Percentiles rank a stretch among this genome's conserved stretches.
Conservation (phyloP, 1,284 basidiomycete genomes). For the Apiotrichum akiyoshidainum region DNA sequence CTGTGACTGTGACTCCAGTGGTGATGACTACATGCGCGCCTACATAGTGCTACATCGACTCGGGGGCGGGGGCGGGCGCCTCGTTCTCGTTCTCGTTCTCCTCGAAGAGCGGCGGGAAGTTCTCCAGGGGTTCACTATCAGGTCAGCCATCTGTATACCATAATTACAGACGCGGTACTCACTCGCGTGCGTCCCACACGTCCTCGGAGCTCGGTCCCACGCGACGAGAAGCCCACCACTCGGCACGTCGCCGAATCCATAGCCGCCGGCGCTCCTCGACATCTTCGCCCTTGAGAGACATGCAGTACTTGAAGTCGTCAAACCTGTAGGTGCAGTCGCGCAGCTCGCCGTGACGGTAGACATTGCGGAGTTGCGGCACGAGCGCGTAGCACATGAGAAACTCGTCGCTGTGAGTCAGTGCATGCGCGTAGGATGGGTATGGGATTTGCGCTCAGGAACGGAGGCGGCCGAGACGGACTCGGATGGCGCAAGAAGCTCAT, state of each 20-base stretch:
- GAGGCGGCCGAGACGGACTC: no score
- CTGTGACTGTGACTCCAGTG: neutral
- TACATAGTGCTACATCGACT: neutral
- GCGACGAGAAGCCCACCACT: conserved; percentile 82
- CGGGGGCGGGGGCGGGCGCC: neutral
- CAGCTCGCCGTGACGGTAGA: conserved; percentile 81
- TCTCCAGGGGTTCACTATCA: conserved; percentile 34
- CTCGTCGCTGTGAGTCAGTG: conserved; percentile 55
- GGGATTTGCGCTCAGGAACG: no score
- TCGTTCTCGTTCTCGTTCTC: conserved; percentile 35
- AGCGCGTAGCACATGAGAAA: conserved; percentile 78
- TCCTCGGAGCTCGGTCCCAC: conserved; percentile 80
- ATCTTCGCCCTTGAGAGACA: conserved; percentile 74
- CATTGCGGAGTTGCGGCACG: conserved; percentile 72
- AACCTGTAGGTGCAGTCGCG: conserved; percentile 74
- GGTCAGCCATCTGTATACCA: neutral
- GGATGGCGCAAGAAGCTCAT: no score
- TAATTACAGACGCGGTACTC: conserved; percentile 32
- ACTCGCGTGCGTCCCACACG: conserved; percentile 86
- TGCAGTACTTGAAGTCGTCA: conserved; percentile 94
- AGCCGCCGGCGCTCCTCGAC: conserved; percentile 71
- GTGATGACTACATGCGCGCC: conserved; percentile 1
- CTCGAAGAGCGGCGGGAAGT: conserved; percentile 43
- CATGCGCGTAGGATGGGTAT: no score
- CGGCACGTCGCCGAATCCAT: conserved; percentile 81